Evolutionary conservation across 2,329 filamentous ascomycete genomes (phyloP), one percentile per base, ranked within the genome.

Genomic region (Raffaelea albimanens): DNA sequence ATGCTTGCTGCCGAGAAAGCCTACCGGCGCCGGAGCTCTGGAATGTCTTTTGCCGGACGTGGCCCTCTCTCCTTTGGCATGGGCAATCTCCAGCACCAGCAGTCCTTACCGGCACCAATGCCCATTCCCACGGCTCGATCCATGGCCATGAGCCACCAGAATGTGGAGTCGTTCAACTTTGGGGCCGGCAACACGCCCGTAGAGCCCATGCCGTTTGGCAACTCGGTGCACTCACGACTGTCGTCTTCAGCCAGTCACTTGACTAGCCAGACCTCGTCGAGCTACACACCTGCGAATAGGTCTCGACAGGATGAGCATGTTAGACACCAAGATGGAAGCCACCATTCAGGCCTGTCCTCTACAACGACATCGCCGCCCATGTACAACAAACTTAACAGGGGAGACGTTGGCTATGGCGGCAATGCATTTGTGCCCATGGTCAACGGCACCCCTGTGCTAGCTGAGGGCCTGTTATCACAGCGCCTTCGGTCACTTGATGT

Each of bases 401-500:
- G 80, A 5, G 81, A 87, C 51, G 62, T 70, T 19, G 74, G 80
- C 33, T 82, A 85, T 57, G 76, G 82, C 34, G 72, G 77, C 1
- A 76, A 78, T 47, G 64, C 69, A 0, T 81, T 52, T 47, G 43
- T 48, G 22, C 55, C 9, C 61, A 60, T 45, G 40, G 62, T 60
- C 29, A 60, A 64, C 54, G 66, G 66, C 33, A 49, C 51, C 2
- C n/a, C n/a, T n/a, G 67, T 63, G n/a, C 66, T 65, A 2, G 71
- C 76, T 4, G 82, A 87, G 56, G 78, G 85, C 3, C 63, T 93
- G 16, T 67, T 93, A 16, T 86, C 86, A 11, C 80, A 80, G 59
- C 75, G 80, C 48, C 66, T 91, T 40, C 75, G 80, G 53, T 76
- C 78, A 5, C 65, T 87, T 5, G 83, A 80, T 34, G 70, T 71